phyloP scores from a whole-genome alignment of 176 grass and related monocot genomes.

The Rhynchospora pubera region DNA sequence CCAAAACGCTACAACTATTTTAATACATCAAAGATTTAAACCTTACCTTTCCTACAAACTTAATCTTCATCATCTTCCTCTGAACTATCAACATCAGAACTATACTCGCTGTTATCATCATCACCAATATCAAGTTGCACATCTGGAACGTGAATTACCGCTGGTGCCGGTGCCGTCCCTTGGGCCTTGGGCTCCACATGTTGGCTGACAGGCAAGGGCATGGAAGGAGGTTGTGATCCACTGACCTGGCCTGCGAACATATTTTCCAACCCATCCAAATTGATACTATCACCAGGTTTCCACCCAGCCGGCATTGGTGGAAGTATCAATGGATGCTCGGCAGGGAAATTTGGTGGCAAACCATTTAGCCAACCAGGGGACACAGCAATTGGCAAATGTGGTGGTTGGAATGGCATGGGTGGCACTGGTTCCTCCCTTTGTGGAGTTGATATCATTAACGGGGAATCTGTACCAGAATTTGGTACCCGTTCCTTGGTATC shows the following conservation, averaged over 20 bases:
- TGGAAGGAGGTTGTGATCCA: constrained; percentile 17
- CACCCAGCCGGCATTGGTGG: constrained; percentile 69
- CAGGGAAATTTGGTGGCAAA: constrained; percentile 32
- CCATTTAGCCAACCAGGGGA: constrained; percentile 47
- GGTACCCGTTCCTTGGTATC: constrained; percentile 50
- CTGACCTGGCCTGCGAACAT: constrained; percentile 34
- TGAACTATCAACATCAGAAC: constrained; percentile 74
- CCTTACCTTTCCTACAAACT: constrained; percentile 36
- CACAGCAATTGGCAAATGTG: constrained; percentile 52
- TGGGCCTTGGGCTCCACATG: constrained; percentile 12
- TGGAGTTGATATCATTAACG: constrained; percentile 47
- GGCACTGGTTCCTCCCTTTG: constrained; percentile 36
- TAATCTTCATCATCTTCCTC: constrained; percentile 96
- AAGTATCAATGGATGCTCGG: constrained; percentile 8
- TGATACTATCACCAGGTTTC: constrained; percentile 86
- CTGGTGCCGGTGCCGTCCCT: not conserved
- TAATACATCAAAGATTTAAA: not conserved
- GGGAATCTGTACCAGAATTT: constrained; percentile 21
- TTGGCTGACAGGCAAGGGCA: not conserved
- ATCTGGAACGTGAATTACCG: constrained; percentile 46
- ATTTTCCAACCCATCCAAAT: constrained; percentile 38
- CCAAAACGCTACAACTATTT: not conserved
- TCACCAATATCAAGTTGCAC: constrained; percentile 77
- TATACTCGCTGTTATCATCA: constrained; percentile 82
- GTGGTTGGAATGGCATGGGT: constrained; percentile 13